Base-by-base conservation (phyloP, 306 rosid species). In the Quercus robur region DNA sequence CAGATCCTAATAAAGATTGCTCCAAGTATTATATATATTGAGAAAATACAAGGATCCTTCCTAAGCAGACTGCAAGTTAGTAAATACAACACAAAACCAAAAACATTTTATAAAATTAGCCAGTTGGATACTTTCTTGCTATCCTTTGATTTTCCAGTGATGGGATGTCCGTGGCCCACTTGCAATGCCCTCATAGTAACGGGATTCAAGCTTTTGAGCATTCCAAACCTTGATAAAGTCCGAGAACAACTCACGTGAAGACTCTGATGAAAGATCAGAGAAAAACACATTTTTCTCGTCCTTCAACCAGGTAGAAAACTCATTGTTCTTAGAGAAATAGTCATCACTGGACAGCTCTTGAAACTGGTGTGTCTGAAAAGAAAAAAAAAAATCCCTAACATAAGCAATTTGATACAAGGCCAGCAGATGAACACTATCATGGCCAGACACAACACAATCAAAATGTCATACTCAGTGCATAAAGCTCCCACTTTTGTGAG, bases 241-340 rank as follows among this genome's bases (percentile, higher is more conserved):
- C 2, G 85, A 73, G 57, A 95, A 95, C 83, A 93, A 38, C 80
- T 90, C 84, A 0, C 73, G 97, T 31, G 99, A 89, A 44, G 94
- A 86, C 84, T 91, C 96, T 0, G 97, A 86, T 1, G 87, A 85
- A 51, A 95, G 91, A 70, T 95, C 98, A 23, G 96, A 91, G 93
- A 95, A 95, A 76, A 91, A 95, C 44, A 93, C 80, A 54, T 89
- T 86, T 79, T 89, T 95, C 90, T 91, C 92, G 81, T 95, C 99
- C 80, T 93, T 93, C 78, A 93, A 88, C 99, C 99, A 95, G 17
- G 90, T 89, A 70, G 99, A 88, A 77, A 95, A 95, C 75, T 95
- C 99, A 19, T 91, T 95, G 56, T 91, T 95, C 95, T 93, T 95
- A 0, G 85, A 84, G 84, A 95, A 95, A 79, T 95, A 95, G 76